Evolutionary conservation across 2,329 filamentous ascomycete species (phyloP), one percentile per base, ranked within the genome.

Genomic region (Aspergillus novoparasiticus): DNA sequence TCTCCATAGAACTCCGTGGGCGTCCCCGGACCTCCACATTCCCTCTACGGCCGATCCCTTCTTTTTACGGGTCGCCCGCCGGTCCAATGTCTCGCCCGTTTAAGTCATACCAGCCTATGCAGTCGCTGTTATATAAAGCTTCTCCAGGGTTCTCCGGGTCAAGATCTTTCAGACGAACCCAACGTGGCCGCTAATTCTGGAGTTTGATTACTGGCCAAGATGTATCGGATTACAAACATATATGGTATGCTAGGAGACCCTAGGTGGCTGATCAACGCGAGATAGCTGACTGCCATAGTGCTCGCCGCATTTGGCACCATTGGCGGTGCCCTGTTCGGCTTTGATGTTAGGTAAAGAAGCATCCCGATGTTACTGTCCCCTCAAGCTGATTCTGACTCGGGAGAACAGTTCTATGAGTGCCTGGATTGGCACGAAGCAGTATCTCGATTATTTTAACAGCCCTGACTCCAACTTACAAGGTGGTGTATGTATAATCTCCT

Each of bases 301-400:
- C 85, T 87, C 66, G 83, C 85, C 59, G 83, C 81, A 64, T 85
- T 87, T 73, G 81, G 84, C 70, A 83, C 85, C 58, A 82, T 86
- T 66, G 85, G 85, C 46, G 85, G 84, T 72, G 83, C 80, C 11
- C 75, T 86, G 23, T 87, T 87, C 69, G 85, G 85, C 46, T 87
- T 87, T 71, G 85, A 87, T 76, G 84, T 87, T 63, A 82, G 79
- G 64, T 86, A 82, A 19, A 14, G 45, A 28, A 16, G 84, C 82
- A 16, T 5, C 10, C 10, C 28, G 14, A 10, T 79, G 80, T 11
- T 34, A 23, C 10, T 46, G 5, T 23, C 34, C 26, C 19, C 10
- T 12, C 14, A n/a, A 51, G 19, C 5, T 21, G n/a, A 45, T 46
- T 51, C 34, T 59, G 55, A 64, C 65, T 21, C 9, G 14, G 8